Evolutionary conservation across 371 early-diverging fungal species (phyloP), one percentile per base, ranked within the genome.

Genomic region (Mortierella sp.): DNA sequence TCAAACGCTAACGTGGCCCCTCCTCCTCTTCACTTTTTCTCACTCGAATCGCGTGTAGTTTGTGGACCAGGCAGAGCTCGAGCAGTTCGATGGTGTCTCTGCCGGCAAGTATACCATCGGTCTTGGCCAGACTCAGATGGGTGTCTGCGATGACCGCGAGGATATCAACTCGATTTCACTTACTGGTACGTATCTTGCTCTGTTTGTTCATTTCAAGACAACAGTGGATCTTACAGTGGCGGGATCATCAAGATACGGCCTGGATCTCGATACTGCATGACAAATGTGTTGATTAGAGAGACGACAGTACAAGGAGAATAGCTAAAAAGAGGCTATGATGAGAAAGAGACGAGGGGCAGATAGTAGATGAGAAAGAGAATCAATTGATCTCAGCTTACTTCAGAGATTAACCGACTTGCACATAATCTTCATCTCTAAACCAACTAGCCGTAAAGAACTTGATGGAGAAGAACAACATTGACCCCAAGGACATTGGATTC

Each of bases 21-120:
- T 6, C 16, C 4, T 28, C 48, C 4, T 43, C 15, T 15, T 2
- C 30, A 21, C 7, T 64, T 37, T 50, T 25, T 37, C 46, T 51
- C 18, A 18, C n/a, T 45, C 21, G 9, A 47, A 47, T 46, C n/a
- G 14, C 30, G 7, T 57, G 12, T 83, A 96, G 96, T 97, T 85
- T 74, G 96, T 97, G 50, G 91, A 92, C 70, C 97, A 97, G 84
- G 70, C 85, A 37, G 95, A 94, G 77, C 86, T 91, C 85, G 98
- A 97, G 83, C 83, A 90, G 76, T 93, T 92, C 84, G 97, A 98
- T 83, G 93, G 94, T 50, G 97, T 95, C 52, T 95, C 97, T 45
- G 85, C 93, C 57, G 99, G 99, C 72, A 99, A 97, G 87, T 99
- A 99, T 84, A 97, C 97, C 62, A 96, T 97, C 74, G 99, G 99